A percentile compares a stretch with the other conserved stretches of the same genome.
These are phyloP conservation scores for Vinca minor DNA, from an alignment of 257 asterid genomes.

Conservation along the genomic window DNA sequence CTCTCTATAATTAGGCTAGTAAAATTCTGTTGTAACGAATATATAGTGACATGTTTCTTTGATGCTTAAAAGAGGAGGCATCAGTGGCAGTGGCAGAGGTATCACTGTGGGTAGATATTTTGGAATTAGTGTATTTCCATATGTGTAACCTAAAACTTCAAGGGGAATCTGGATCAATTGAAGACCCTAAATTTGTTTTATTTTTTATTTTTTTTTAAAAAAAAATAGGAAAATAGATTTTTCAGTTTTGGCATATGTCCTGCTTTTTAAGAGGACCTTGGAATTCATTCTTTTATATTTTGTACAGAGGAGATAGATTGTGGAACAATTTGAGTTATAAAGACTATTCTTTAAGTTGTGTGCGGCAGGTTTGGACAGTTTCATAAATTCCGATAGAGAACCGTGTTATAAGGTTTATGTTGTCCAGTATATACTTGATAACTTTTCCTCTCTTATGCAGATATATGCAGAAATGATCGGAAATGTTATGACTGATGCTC, in stretches of 20 bases:
- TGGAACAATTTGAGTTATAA: neutral
- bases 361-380: no score
- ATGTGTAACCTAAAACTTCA: neutral
- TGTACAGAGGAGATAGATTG: neutral
- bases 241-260: no score
- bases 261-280: neutral
- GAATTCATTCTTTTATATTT: no score
- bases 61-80: no score
- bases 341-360: neutral
- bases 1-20: no score
- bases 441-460: slow-evolving; percentile 30
- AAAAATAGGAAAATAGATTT: no score
- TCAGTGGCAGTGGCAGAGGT: no score
- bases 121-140: no score
- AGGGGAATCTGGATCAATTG: neutral
- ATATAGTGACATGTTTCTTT: no score
- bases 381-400: neutral
- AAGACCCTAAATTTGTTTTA: neutral
- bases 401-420: neutral
- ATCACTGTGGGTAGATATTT: no score
- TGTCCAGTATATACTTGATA: neutral
- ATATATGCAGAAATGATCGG: slow-evolving; percentile 97
- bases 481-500: slow-evolving; percentile 89
- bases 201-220: no score
- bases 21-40: no score